Evolutionary conservation across 176 grass and related monocot genomes (phyloP).

Genomic region (Paspalum notatum): DNA sequence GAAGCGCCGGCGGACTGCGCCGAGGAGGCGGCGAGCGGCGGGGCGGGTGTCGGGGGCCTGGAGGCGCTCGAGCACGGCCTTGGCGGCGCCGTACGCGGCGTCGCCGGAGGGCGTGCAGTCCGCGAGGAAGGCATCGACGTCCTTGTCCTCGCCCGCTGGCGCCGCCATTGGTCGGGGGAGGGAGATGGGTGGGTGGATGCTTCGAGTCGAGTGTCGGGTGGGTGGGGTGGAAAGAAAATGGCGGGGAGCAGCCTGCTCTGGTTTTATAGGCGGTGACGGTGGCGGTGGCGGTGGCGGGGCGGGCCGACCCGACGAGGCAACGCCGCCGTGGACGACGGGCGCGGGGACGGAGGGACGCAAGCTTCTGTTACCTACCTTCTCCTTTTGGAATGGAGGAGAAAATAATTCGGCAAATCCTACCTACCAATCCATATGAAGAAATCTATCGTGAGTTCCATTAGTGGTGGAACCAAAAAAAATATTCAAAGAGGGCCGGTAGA

Average conservation of each 20-base stretch:
- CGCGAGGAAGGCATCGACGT: constrained; percentile 69
- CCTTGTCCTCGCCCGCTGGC: constrained; percentile 25
- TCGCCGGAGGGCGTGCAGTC: constrained; percentile 78
- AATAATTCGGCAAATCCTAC: too few species aligned
- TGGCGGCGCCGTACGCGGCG: constrained; percentile 78
- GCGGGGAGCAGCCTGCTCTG: neutral
- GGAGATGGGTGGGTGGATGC: neutral
- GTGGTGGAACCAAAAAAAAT: too few species aligned
- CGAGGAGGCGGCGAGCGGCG: constrained; percentile 72
- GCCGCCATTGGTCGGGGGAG: neutral
- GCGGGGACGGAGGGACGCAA: too few species aligned
- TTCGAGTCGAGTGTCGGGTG: neutral
- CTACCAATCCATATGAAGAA: too few species aligned
- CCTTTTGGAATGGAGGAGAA: too few species aligned
- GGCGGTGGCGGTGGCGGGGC: neutral
- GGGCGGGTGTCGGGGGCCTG: constrained; percentile 59
- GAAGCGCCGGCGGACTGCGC: constrained; percentile 71
- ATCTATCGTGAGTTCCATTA: too few species aligned
- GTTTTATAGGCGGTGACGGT: neutral
- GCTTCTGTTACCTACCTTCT: too few species aligned
- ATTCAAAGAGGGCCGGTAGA: too few species aligned
- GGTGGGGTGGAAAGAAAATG: constrained; percentile 17
- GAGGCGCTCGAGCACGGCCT: constrained; percentile 75
- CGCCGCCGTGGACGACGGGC: constrained; percentile 10
- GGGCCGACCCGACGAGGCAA: neutral